Base-by-base conservation (phyloP, 371 early-diverging fungal species). In the Mortierella sp. region DNA sequence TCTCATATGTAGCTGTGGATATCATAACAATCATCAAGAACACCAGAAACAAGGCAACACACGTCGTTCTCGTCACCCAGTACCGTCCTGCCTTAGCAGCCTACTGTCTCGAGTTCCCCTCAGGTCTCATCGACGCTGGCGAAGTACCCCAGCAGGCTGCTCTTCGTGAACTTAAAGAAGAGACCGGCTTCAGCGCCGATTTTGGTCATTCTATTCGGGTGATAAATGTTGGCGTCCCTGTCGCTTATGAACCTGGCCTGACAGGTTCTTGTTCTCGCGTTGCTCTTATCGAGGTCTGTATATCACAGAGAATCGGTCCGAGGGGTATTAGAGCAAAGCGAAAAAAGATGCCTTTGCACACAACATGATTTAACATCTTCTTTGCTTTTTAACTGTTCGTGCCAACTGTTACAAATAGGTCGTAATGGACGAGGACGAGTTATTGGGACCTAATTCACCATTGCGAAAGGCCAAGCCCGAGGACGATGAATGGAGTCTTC, bases 41-140 rank as follows among this genome's bases (percentile, higher is more conserved):
- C 70, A 45, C 73, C 0, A 52, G 28, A n/a, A 73, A 79, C 0
- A 16, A 76, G 31, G 77, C 85, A 13, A 92, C 94, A 5, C 85
- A 90, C 26, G 58, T 93, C 60, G 76, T 93, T 44, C 80, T 93
- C 10, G 93, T 93, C 0, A 76, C 93, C 28, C 94, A 94, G 75
- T 94, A 92, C 76, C 92, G 94, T 52, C 94, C 94, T 5, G 90
- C 94, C 2, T 75, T 93, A 21, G 89, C 89, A 8, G 75, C 84
- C 26, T 92, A 92, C 74, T 87, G 90, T 31, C 74, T 94, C 48
- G 94, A 94, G 75, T 92, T 93, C 79, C 94, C 94, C 1, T 93
- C 93, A 31, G 94, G 94, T 82, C 84, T 94, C 13, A 88, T 94
- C 44, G 94, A 94, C 78, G 50, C 80, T 8, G 79, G 77, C 47